Conservation (phyloP, 2,329 filamentous ascomycete genomes). For the Alternaria hordeiaustralica region DNA sequence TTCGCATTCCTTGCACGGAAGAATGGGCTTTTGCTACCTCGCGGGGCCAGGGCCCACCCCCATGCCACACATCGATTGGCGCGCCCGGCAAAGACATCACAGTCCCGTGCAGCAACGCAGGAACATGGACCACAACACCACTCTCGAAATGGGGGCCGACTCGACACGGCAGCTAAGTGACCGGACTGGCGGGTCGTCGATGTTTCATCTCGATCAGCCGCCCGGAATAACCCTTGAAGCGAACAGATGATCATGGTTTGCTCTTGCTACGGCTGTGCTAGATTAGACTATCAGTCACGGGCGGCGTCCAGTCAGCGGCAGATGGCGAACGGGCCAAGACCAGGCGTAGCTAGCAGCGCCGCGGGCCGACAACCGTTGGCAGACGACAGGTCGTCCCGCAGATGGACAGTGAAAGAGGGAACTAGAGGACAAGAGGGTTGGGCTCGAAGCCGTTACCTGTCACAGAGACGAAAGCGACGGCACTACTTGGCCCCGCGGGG, state of each 20-base stretch:
- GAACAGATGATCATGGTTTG: constrained; percentile 47
- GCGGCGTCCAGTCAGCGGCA: constrained; percentile 39
- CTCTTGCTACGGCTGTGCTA: constrained; percentile 28
- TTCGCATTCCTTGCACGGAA: constrained; percentile 50
- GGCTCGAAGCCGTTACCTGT: constrained; percentile 44
- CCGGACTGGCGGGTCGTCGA: constrained; percentile 40
- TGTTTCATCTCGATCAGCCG: constrained; percentile 50
- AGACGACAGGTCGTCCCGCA: constrained; percentile 32
- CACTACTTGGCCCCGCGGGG: constrained; percentile 23
- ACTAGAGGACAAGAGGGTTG: constrained; percentile 20
- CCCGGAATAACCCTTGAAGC: constrained; percentile 46
- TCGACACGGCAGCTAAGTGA: constrained; percentile 46
- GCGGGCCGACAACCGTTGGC: constrained; percentile 44
- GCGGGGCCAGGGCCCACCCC: constrained; percentile 29
- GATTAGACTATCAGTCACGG: constrained; percentile 32
- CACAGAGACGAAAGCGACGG: constrained; percentile 33
- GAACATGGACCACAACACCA: constrained; percentile 51
- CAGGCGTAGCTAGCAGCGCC: constrained; percentile 35
- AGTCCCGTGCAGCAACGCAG: constrained; percentile 50
- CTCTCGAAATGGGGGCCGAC: constrained; percentile 40
- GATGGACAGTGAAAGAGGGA: constrained; percentile 22
- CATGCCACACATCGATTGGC: constrained; percentile 37
- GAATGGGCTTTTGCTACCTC: constrained; percentile 31
- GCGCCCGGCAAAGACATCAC: constrained; percentile 38
- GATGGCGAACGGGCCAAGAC: constrained; percentile 26